Evolutionary conservation across 176 grass and related monocot genomes (phyloP).

Genomic region (Lolium multiflorum): DNA sequence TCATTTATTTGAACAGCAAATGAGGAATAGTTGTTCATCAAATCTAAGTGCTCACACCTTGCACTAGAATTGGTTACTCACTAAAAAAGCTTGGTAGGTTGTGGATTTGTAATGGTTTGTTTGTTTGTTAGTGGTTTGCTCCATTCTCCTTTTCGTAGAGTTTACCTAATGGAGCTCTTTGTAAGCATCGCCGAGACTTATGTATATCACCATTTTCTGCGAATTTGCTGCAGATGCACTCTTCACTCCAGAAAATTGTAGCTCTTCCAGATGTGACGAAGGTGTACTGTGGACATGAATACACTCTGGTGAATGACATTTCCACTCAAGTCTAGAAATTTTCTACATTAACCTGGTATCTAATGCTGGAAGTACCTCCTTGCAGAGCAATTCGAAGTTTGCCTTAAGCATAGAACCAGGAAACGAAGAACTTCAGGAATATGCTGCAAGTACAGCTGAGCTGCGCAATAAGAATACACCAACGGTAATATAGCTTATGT

Average conservation of each 20-base stretch:
- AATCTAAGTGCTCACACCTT: not conserved
- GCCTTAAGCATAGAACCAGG: slow-evolving; percentile 90
- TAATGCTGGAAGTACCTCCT: slow-evolving; percentile 38
- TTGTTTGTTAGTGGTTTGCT: slow-evolving; percentile 25
- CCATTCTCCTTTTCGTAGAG: slow-evolving; percentile 15
- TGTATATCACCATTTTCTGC: slow-evolving; percentile 15
- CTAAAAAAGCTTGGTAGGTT: not conserved
- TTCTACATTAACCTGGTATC: slow-evolving; percentile 17
- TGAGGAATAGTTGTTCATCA: slow-evolving; percentile 8
- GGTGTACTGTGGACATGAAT: slow-evolving; percentile 96
- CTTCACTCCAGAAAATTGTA: slow-evolving; percentile 85
- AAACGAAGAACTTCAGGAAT: slow-evolving; percentile 90
- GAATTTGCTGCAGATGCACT: slow-evolving; percentile 74
- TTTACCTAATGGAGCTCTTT: not conserved
- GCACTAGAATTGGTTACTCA: slow-evolving; percentile 8
- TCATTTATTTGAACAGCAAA: slow-evolving; percentile 30
- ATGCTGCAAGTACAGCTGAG: slow-evolving; percentile 68
- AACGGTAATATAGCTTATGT: slow-evolving; percentile 66
- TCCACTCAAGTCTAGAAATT: slow-evolving; percentile 20
- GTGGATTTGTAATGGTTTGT: slow-evolving; percentile 16
- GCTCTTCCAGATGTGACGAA: slow-evolving; percentile 87
- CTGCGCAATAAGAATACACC: slow-evolving; percentile 81
- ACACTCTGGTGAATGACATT: slow-evolving; percentile 77
- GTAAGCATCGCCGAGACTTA: not conserved
- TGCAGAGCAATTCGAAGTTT: slow-evolving; percentile 92